These are phyloP conservation scores for Syzygium aromaticum DNA, from an alignment of 345 rosid genomes.

Conservation along the genomic window DNA sequence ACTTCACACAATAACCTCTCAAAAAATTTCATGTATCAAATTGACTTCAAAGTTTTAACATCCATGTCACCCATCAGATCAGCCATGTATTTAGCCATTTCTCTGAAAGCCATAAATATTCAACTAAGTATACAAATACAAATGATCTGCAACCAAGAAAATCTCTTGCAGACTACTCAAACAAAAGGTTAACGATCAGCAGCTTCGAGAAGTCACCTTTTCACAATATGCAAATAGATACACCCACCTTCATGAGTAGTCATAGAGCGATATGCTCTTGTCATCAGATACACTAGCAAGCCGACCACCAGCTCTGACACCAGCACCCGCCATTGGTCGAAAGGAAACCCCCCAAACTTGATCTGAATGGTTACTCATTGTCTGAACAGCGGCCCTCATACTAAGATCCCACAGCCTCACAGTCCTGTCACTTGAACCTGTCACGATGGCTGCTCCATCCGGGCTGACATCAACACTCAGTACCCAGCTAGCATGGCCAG, in stretches of 20 bases:
- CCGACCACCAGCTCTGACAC: slow-evolving; percentile 24
- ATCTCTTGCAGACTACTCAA: neutral
- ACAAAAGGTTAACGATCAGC: neutral
- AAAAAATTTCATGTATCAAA: neutral
- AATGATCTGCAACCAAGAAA: neutral
- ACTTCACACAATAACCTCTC: neutral
- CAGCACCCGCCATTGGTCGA: slow-evolving; percentile 50
- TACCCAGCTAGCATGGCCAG: slow-evolving; percentile 93
- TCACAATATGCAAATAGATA: neutral
- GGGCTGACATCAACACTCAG: slow-evolving; percentile 91
- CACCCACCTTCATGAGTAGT: slow-evolving; percentile 41
- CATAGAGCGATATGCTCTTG: slow-evolving; percentile 85
- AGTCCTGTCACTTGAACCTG: slow-evolving; percentile 92
- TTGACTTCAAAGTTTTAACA: neutral
- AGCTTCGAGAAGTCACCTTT: neutral
- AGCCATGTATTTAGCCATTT: neutral
- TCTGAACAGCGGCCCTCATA: slow-evolving; percentile 90
- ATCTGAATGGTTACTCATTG: slow-evolving; percentile 82
- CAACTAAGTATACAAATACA: neutral
- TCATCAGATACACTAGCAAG: slow-evolving; percentile 94
- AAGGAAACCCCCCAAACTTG: slow-evolving; percentile 96
- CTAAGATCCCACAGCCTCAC: slow-evolving; percentile 94
- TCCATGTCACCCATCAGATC: neutral
- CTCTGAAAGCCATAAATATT: neutral
- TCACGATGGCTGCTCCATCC: slow-evolving; percentile 74